phyloP scores from a whole-genome alignment of 176 grass and related monocot genomes.

The Ensete glaucum region DNA sequence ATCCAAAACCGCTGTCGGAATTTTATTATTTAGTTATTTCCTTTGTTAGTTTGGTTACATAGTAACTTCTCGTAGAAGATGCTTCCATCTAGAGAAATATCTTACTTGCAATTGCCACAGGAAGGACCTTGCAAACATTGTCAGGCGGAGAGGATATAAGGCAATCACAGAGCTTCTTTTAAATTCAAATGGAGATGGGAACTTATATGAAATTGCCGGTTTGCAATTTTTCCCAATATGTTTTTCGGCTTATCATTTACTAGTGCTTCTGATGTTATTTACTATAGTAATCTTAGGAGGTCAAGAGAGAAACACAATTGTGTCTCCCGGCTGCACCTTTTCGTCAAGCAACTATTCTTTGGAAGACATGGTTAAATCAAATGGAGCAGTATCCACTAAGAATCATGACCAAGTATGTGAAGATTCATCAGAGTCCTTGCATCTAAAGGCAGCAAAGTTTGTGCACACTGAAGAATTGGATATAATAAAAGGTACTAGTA shows the following conservation, averaged over 20 bases:
- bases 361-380: slow-evolving; percentile 1
- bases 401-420: not conserved
- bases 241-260: not conserved
- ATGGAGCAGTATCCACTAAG: not conserved
- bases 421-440: slow-evolving; percentile 3
- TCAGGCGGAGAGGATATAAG: slow-evolving; percentile 27
- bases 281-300: slow-evolving; percentile 9
- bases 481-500: slow-evolving; percentile 1
- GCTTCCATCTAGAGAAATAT: not conserved
- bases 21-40: not conserved
- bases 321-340: not conserved
- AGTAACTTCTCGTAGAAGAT: not conserved
- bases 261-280: not conserved
- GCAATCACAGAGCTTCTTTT: slow-evolving; percentile 15
- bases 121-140: slow-evolving; percentile 25
- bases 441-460: slow-evolving; percentile 17
- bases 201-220: not conserved
- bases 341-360: not conserved
- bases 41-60: not conserved
- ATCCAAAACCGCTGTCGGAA: not conserved
- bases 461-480: slow-evolving; percentile 11
- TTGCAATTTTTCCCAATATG: not conserved
- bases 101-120: slow-evolving; percentile 13
- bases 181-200: slow-evolving; percentile 1
- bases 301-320: not conserved